A percentile compares a stretch with the other conserved stretches of the same genome.
phyloP scores from a whole-genome alignment of 441 rosid species.

The Erysimum cheiri region DNA sequence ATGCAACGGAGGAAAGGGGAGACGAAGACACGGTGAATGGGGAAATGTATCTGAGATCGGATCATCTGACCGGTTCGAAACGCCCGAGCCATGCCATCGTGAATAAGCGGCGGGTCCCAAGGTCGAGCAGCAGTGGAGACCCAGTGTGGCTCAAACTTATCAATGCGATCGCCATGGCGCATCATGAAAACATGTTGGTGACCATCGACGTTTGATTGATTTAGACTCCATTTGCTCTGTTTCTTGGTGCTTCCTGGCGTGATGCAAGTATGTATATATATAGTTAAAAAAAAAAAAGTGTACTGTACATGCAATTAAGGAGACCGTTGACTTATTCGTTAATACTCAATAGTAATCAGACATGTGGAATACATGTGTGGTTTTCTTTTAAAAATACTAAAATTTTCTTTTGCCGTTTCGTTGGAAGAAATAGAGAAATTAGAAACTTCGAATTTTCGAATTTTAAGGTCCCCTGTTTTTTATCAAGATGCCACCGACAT shows the following conservation, averaged over 20 bases:
- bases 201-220: neutral
- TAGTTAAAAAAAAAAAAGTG: too few relatives aligned
- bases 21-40: slow-evolving; percentile 79
- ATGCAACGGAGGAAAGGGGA: slow-evolving; percentile 91
- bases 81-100: slow-evolving; percentile 60
- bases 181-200: slow-evolving; percentile 72
- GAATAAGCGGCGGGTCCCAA: slow-evolving; percentile 83
- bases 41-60: slow-evolving; percentile 54
- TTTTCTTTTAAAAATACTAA: too few relatives aligned
- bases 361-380: too few relatives aligned
- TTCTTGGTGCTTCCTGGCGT: neutral
- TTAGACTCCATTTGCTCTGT: slow-evolving; percentile 41
- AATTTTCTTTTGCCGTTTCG: too few relatives aligned
- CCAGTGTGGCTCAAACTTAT: slow-evolving; percentile 66
- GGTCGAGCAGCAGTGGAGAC: slow-evolving; percentile 59
- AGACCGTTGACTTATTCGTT: too few relatives aligned
- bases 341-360: too few relatives aligned
- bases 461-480: too few relatives aligned
- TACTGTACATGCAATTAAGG: too few relatives aligned
- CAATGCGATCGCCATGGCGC: slow-evolving; percentile 93
- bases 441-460: too few relatives aligned
- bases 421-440: too few relatives aligned
- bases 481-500: too few relatives aligned
- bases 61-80: slow-evolving; percentile 59
- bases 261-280: neutral